Evolutionary conservation across 495 filamentous ascomycete species (phyloP), one percentile per base, ranked within the genome.

Genomic region (Hyaloscypha bicolor): DNA sequence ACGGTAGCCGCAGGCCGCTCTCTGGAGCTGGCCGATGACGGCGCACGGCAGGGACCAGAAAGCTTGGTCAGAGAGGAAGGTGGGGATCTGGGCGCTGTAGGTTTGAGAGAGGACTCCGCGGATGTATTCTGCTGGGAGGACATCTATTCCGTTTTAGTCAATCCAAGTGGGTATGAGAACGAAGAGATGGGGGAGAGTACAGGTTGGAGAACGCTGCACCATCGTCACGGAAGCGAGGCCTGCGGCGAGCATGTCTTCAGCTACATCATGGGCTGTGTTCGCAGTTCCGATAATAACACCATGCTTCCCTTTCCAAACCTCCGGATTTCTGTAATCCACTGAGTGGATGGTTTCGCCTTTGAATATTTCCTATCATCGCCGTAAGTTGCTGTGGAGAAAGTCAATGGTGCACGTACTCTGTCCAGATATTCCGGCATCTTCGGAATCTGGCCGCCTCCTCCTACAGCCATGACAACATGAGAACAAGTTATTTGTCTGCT

Each of bases 211-310:
- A 14, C 75, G 71, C 65, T 79, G 79, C 3, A 79, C 70, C 76
- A 83, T 80, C 6, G 81, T 82, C 3, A 78, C 71, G 1, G 75
- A 69, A 9, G 71, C 32, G 9, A 81, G 70, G 19, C 75, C 73
- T 1, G 79, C 73, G 6, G 68, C 66, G 37, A 79, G 63, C 70
- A 80, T 80, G 62, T 82, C 79, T 59, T 78, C 76, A 0, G 80
- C 74, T 3, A 82, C 67, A 63, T 83, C 81, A 67, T 82, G 81
- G 0, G 73, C 78, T 4, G 80, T 82, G 65, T 83, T 83, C 14
- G 75, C 80, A 12, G 79, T 79, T 19, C 80, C 81, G 21, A 83
- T 71, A 0, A 83, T 65, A 4, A 82, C 37, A 16, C 75, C 80
- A 39, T 67, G 63, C 57, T 79, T 79, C 3, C 75, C 76, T 56